phyloP scores from a whole-genome alignment of 176 grass and related monocot genomes.

The Aechmea fasciata region DNA sequence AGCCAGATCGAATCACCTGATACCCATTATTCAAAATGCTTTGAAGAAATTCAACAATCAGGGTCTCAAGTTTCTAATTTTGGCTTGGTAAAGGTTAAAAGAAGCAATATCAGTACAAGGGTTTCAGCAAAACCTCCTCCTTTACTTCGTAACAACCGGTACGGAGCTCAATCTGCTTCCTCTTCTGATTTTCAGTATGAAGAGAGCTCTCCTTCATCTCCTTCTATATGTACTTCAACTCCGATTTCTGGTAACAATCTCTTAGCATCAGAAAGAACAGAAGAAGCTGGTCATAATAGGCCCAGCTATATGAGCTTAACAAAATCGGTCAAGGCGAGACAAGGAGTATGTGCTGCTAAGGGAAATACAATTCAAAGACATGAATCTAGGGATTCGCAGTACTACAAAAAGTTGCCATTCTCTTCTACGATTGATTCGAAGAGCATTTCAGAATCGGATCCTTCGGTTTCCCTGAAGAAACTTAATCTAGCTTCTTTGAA shows the following conservation, averaged over 20 bases:
- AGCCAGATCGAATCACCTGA: constrained; percentile 13
- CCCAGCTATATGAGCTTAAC: constrained; percentile 73
- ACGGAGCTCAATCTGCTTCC: constrained; percentile 32
- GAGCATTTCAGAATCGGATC: constrained; percentile 37
- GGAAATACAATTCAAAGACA: constrained; percentile 22
- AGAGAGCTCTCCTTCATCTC: constrained; percentile 50
- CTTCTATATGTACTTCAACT: constrained; percentile 36
- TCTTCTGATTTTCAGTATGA: constrained; percentile 51
- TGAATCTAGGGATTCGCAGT: constrained; percentile 24
- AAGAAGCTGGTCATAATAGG: constrained; percentile 25
- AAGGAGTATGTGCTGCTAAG: constrained; percentile 17
- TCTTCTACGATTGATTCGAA: constrained; percentile 39
- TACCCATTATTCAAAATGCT: constrained; percentile 19
- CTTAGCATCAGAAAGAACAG: constrained; percentile 9
- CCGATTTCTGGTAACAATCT: constrained; percentile 16
- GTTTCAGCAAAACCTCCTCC: constrained; percentile 52
- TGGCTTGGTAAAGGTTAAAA: constrained; percentile 48
- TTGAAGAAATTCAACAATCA: constrained; percentile 23
- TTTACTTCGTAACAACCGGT: constrained; percentile 7
- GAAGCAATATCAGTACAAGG: constrained; percentile 62
- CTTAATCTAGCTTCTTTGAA: constrained; percentile 31
- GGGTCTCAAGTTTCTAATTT: constrained; percentile 27
- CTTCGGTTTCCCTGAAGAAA: constrained; percentile 37
- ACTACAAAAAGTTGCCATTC: constrained; percentile 31
- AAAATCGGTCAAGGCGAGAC: constrained; percentile 66